Base-by-base conservation (phyloP, 106 monocot species). In the Dendrobium nobile region DNA sequence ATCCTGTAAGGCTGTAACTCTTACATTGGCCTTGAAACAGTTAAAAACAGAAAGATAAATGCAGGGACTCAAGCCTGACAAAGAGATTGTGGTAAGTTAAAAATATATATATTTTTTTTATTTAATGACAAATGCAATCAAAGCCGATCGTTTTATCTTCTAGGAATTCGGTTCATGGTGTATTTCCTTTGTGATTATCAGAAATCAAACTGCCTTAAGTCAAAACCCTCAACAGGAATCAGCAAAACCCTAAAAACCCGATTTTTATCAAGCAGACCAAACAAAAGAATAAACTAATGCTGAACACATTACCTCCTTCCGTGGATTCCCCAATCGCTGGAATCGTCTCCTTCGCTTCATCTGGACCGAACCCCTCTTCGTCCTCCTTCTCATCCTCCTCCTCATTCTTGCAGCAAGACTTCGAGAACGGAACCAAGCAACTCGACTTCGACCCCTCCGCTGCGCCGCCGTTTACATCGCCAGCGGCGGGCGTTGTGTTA, bases 351-450 rank as follows among this genome's bases (percentile, higher is more conserved):
- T 27, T 33, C 42, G 6, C 74, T 6, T 41, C 42, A 43, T 37
- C 43, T 0, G 19, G 20, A 19, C 1, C 17, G 33, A 19, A 17
- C 1, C 41, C 42, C 41, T n/a, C 74, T 5, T 41, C 43, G 3
- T 33, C 20, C 19, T 74, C 43, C 15, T 72, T 19, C 41, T n/a
- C 74, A 1, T 5, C 16, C 16, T 33, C 42, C 19, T 74, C 43
- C 7, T 42, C 74, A 9, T 74, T 43, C 20, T 27, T 41, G 19
- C 74, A 74, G 74, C 42, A 74, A 43, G 74, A 43, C 7, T 18
- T 41, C 16, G 74, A 33, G 42, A 74, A 43, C 3, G 74, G 74
- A 41, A 74, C 74, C 43, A 74, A 33, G 74, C 74, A 74, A 19
- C 74, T 19, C 17, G 20, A 74, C 42, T 42, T 74, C 74, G 20